Evolutionary conservation across 176 grass and related monocot genomes (phyloP), one percentile per base, ranked within the genome.

Genomic region (Thinopyrum elongatum): DNA sequence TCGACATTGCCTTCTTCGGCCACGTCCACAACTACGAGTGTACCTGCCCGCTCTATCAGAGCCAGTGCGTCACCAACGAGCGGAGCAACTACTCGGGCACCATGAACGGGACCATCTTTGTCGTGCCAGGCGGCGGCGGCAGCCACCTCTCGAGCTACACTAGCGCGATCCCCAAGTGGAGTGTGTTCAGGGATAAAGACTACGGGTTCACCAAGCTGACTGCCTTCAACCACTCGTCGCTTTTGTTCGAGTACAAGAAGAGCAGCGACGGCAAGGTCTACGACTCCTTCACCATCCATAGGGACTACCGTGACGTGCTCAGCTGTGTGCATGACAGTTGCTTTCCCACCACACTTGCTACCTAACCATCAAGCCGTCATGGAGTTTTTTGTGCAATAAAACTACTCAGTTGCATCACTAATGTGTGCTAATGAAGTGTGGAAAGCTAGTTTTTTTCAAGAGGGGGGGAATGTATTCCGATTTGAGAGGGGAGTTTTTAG

Each of bases 21-120:
- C 96, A 95, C 22, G 96, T 95, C 28, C 93, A 94, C 84, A 98
- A 92, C 89, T 95, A 98, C 63, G 93, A 95, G 90, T 64, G 91
- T 27, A 95, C 96, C 0, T 95, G 96, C 70, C 96, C 96, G 0
- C 28, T 98, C 13, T 98, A 98, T 83, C 90, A 98, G 90, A 85
- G 86, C 86, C 87, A 94, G 69, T 98, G 95, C 34, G 58, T 94
- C 65, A 90, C 61, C 68, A 7, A 1, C 21, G 91, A 90, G 86
- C 67, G 7, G 31, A 89, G 69, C 15, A 88, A 30, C n/a, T 98
- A 92, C 81, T 83, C 96, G 0, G 88, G 93, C 30, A 92, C 87
- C 3, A 81, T 92, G 91, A 98, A 98, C 66, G 95, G 93, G 6
- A 98, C 93, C 22, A 92, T 98, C 86, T 92, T 94, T 21, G 90